These are phyloP conservation scores for Samsoniella hepiali DNA, from an alignment of 2,329 filamentous ascomycete genomes.

Conservation along the genomic window DNA sequence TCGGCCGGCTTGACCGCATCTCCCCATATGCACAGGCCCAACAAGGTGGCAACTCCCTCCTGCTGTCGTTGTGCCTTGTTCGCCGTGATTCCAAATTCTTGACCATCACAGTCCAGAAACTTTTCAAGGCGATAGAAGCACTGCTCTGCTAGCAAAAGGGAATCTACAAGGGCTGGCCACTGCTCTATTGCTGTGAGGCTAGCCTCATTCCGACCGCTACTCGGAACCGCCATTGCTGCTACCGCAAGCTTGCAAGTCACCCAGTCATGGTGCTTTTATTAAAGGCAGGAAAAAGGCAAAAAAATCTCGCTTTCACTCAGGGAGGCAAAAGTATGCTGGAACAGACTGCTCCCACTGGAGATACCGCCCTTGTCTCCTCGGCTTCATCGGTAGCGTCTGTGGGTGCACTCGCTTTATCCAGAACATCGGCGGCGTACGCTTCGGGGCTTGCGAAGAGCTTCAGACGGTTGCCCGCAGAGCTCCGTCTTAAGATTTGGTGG, in stretches of 20 bases:
- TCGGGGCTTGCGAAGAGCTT: constrained; percentile 24
- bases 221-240: neutral
- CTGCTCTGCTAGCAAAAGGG: neutral
- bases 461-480: constrained; percentile 33
- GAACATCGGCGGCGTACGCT: neutral
- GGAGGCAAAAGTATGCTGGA: neutral
- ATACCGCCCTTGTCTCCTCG: neutral
- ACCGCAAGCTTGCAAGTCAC: constrained; percentile 1
- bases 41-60: constrained; percentile 4
- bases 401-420: neutral
- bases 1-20: constrained; percentile 16
- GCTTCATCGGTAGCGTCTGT: neutral
- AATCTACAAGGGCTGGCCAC: constrained; percentile 4
- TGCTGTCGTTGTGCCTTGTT: constrained; percentile 5
- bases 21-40: constrained; percentile 5
- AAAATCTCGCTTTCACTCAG: neutral
- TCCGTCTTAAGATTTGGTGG: constrained; percentile 38
- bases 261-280: neutral
- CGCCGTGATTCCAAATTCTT: neutral
- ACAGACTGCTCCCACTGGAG: neutral
- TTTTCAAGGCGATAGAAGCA: neutral
- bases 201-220: constrained; percentile 10
- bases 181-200: constrained; percentile 11
- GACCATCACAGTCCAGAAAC: neutral
- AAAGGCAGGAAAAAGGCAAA: neutral